Evolutionary conservation across 148 eudicot species (phyloP).

Genomic region (Rhododendron ovatum): DNA sequence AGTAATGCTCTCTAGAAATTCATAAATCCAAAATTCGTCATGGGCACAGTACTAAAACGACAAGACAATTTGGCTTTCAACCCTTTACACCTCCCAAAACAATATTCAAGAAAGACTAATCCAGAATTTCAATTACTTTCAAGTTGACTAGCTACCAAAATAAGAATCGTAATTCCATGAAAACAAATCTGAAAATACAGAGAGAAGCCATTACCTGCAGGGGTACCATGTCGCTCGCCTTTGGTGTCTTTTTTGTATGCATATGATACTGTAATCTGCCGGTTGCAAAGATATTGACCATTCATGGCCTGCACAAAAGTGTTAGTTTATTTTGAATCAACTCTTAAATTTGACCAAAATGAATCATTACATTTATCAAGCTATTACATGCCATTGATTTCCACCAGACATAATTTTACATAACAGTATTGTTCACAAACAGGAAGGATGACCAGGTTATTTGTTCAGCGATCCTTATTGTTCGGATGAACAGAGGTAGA

Average conservation of each 20-base stretch:
- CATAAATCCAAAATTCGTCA: background rate
- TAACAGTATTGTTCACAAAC: background rate
- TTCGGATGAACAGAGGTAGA: background rate
- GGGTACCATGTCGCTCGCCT: slow-evolving; percentile 98
- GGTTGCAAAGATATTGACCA: slow-evolving; percentile 97
- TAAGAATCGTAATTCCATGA: background rate
- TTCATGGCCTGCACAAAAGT: slow-evolving; percentile 74
- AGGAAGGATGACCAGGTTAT: background rate
- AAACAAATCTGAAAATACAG: background rate
- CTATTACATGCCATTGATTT: background rate
- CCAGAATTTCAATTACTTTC: slow-evolving; percentile 2
- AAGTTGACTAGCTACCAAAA: background rate
- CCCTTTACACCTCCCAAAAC: background rate
- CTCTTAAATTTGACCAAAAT: background rate
- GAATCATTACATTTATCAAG: background rate
- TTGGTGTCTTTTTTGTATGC: slow-evolving; percentile 98
- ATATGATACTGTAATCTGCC: slow-evolving; percentile 92
- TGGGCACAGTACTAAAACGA: background rate
- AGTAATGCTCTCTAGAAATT: background rate
- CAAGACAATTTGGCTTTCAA: background rate
- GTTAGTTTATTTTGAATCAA: background rate
- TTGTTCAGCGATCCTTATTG: slow-evolving; percentile 3
- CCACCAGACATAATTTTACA: background rate
- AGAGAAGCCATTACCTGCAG: slow-evolving; percentile 59
- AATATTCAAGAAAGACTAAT: background rate